These are phyloP conservation scores for Spergularia azorica DNA, from an alignment of 179 eudicot species.

Conservation along the genomic window DNA sequence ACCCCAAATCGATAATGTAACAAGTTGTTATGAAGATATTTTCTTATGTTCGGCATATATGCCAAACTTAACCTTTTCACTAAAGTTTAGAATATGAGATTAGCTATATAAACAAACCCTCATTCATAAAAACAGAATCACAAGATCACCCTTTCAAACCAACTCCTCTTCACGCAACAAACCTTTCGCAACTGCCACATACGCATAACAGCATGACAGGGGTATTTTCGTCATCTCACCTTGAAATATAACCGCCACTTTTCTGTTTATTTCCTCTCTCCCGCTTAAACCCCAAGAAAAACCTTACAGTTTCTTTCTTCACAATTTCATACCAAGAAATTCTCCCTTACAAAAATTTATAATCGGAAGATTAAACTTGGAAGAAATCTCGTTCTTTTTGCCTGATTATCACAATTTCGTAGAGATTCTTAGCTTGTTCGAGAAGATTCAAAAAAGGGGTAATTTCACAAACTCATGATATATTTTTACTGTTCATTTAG, in stretches of 20 bases:
- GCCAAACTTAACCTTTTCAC: too few species aligned
- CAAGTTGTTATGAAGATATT: too few species aligned
- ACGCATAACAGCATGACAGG: neutral
- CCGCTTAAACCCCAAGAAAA: conserved; percentile 10
- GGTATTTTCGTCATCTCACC: conserved; percentile 7
- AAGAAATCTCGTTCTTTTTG: neutral
- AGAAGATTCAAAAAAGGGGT: neutral
- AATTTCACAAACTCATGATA: neutral
- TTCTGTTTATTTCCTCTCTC: neutral
- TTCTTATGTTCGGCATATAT: too few species aligned
- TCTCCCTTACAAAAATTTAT: neutral
- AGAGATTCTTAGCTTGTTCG: neutral
- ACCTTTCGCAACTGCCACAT: neutral
- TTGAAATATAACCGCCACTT: conserved; percentile 4
- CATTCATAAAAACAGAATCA: neutral
- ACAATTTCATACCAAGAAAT: neutral
- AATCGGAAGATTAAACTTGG: neutral
- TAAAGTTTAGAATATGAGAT: too few species aligned
- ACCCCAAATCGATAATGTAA: too few species aligned
- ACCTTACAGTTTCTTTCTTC: neutral
- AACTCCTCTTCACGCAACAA: neutral
- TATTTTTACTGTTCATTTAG: neutral
- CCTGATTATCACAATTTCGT: too few species aligned
- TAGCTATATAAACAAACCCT: too few species aligned
- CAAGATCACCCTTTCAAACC: neutral